phyloP scores from a whole-genome alignment of 768 basidiomycete species.

The Hypsizygus marmoreus region DNA sequence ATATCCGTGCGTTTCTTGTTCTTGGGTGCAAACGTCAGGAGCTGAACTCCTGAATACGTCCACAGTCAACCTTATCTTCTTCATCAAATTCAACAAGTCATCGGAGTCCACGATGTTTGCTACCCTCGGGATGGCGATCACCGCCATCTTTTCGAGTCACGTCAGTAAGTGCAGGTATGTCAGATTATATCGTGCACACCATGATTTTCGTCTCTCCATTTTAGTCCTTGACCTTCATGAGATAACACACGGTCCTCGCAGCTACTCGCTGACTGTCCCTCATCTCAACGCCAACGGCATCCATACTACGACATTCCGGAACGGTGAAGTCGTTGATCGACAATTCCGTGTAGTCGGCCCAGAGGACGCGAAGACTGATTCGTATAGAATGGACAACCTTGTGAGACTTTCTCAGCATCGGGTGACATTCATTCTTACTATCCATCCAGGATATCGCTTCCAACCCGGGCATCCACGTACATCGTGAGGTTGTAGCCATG shows the following conservation, averaged over 20 bases:
- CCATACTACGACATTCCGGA: constrained; percentile 13
- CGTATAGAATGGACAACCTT: constrained; percentile 15
- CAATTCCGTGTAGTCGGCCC: constrained; percentile 11
- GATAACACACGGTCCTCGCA: constrained; percentile 1
- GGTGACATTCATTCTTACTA: neutral
- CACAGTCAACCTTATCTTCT: constrained; percentile 21
- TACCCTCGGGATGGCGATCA: constrained; percentile 21
- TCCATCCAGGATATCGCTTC: constrained; percentile 8
- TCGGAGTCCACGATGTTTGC: constrained; percentile 23
- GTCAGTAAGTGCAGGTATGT: constrained; percentile 17
- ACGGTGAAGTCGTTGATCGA: constrained; percentile 16
- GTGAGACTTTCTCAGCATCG: neutral
- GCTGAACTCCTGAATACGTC: neutral
- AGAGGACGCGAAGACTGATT: constrained; percentile 13
- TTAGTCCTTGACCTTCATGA: constrained; percentile 21
- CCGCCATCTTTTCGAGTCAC: constrained; percentile 19
- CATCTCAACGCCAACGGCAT: constrained; percentile 9
- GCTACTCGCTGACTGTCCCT: constrained; percentile 5
- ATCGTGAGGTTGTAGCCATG: constrained; percentile 17
- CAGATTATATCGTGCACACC: neutral
- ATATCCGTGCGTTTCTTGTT: constrained; percentile 15
- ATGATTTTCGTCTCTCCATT: neutral
- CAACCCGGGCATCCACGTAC: constrained; percentile 17
- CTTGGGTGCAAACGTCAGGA: neutral
- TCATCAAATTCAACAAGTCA: constrained; percentile 18